Conservation (phyloP, 129 eudicot genomes). For the Gnaphalium uliginosum region DNA sequence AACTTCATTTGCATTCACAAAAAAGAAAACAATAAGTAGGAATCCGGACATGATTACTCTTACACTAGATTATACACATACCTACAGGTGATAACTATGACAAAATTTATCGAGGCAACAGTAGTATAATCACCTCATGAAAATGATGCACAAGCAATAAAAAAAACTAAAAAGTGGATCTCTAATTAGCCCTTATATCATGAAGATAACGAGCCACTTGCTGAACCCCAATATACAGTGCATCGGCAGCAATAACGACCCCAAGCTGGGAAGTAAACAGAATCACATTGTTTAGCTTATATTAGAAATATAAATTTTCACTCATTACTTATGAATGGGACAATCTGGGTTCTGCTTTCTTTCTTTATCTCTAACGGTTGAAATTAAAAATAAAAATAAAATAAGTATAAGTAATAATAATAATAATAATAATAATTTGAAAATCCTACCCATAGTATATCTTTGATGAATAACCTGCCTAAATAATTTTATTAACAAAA, state of each 20-base stretch:
- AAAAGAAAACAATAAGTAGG: neutral
- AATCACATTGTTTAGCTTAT: neutral
- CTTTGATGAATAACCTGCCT: neutral
- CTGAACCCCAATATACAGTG: conserved; percentile 70
- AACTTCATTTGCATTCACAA: neutral
- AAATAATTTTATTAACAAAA: neutral
- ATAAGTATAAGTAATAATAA: neutral
- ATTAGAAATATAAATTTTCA: neutral
- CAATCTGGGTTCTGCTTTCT: neutral
- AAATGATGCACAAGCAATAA: neutral
- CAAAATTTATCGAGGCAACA: conserved; percentile 34
- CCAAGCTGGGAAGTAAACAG: conserved; percentile 52
- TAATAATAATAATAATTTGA: too few relatives aligned
- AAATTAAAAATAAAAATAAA: too few relatives aligned
- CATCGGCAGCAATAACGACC: conserved; percentile 74
- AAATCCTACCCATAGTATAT: neutral
- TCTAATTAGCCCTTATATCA: conserved; percentile 66
- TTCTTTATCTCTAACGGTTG: neutral
- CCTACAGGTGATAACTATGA: neutral
- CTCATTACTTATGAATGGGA: neutral
- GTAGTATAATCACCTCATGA: conserved; percentile 21
- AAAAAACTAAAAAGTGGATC: conserved; percentile 4
- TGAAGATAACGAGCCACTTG: conserved; percentile 76
- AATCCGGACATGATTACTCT: neutral
- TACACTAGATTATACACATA: conserved; percentile 22